Evolutionary conservation across 2,329 filamentous ascomycete species (phyloP).

Genomic region (Coniochaeta prunicola): DNA sequence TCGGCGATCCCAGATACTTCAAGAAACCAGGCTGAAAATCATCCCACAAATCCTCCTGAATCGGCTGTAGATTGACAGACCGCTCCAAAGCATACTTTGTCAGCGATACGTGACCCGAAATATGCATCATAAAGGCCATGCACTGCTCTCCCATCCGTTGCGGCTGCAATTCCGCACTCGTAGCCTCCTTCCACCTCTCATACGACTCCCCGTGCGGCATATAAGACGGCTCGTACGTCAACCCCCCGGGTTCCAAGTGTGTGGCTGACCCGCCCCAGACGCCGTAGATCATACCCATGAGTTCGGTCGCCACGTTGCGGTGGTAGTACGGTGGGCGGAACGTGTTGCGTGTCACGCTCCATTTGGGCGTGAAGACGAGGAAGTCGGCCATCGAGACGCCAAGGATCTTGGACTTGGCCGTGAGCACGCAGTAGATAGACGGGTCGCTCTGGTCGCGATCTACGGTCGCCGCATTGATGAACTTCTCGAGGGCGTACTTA

Average conservation of each 20-base stretch:
- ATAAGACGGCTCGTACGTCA: background rate
- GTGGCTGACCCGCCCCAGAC: background rate
- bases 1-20: background rate
- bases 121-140: constrained; percentile 12
- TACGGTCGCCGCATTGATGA: constrained; percentile 52
- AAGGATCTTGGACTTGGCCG: constrained; percentile 45
- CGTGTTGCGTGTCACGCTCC: constrained; percentile 54
- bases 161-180: constrained; percentile 17
- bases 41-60: background rate
- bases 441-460: constrained; percentile 61
- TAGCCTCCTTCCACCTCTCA: background rate
- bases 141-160: constrained; percentile 3
- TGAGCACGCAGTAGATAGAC: constrained; percentile 58
- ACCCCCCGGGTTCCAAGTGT: background rate
- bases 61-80: background rate
- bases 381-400: constrained; percentile 56
- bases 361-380: constrained; percentile 59
- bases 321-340: constrained; percentile 63
- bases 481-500: constrained; percentile 48
- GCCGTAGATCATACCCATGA: constrained; percentile 41
- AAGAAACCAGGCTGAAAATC: background rate
- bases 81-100: background rate
- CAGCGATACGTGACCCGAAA: constrained; percentile 2
- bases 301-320: constrained; percentile 49
- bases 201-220: background rate